Conservation (phyloP, 257 asterid genomes). For the Solanum bulbocastanum region DNA sequence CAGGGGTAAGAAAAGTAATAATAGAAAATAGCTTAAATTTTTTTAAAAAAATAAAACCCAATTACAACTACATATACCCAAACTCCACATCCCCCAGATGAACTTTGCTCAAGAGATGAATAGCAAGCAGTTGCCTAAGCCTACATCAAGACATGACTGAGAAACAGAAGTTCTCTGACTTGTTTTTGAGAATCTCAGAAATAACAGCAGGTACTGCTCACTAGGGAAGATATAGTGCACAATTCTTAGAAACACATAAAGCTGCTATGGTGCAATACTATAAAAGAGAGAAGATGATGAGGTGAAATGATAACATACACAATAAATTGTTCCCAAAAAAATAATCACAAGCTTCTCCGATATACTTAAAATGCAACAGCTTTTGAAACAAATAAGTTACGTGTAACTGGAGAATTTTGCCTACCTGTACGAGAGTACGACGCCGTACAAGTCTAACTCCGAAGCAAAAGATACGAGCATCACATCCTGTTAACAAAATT, state of each 20-base stretch:
- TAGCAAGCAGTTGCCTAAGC: not conserved
- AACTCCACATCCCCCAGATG: not conserved
- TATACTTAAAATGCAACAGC: not conserved
- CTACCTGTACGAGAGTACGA: conserved; percentile 67
- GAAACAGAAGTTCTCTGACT: not conserved
- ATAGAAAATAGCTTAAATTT: not conserved
- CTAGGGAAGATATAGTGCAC: not conserved
- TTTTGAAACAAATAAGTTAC: not conserved
- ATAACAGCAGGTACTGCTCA: not conserved
- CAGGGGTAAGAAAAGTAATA: not conserved
- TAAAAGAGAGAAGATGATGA: not conserved
- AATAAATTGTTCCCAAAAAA: not conserved
- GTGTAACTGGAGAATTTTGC: conserved; percentile 4
- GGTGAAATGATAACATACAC: not conserved
- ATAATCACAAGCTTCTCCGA: not conserved
- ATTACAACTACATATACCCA: not conserved
- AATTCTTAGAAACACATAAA: not conserved
- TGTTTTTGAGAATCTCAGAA: not conserved
- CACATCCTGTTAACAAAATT: conserved; percentile 55
- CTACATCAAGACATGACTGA: not conserved
- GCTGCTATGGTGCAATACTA: not conserved
- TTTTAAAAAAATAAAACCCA: not conserved
- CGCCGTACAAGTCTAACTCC: conserved; percentile 73
- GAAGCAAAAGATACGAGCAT: conserved; percentile 62
- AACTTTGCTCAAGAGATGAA: not conserved